phyloP scores from a whole-genome alignment of 1,284 basidiomycete species.

The Fistulinella cinereoalba region DNA sequence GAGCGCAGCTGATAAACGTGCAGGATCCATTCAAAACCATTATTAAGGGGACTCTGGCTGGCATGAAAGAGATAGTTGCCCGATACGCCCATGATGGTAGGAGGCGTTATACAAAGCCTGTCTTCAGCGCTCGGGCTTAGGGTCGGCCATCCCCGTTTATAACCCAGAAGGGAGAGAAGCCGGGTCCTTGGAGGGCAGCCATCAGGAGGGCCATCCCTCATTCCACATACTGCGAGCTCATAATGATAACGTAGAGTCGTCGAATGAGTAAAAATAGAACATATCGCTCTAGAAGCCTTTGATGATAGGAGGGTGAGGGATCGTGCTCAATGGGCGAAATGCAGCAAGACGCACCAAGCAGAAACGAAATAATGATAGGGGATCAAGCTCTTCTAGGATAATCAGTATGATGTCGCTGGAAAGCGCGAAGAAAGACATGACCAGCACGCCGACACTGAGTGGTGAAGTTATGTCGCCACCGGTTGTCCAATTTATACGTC shows the following conservation, averaged over 20 bases:
- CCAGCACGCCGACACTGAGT: constrained; percentile 32
- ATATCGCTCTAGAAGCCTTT: constrained; percentile 48
- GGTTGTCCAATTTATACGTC: constrained; percentile 32
- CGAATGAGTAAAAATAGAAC: constrained; percentile 43
- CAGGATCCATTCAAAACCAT: constrained; percentile 38
- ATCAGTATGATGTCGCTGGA: constrained; percentile 52
- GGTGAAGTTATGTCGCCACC: constrained; percentile 11
- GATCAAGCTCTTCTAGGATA: constrained; percentile 53
- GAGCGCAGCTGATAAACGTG: constrained; percentile 55
- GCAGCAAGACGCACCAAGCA: constrained; percentile 41
- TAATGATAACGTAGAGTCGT: constrained; percentile 52
- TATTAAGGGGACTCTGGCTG: constrained; percentile 40
- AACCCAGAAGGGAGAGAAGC: constrained; percentile 46
- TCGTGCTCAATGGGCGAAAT: neutral
- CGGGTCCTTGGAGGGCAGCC: constrained; percentile 40
- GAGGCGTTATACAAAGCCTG: constrained; percentile 42
- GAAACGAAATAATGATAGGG: constrained; percentile 48
- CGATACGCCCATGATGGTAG: constrained; percentile 46
- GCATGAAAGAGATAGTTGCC: constrained; percentile 53
- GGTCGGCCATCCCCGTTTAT: constrained; percentile 53
- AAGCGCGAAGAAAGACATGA: constrained; percentile 45
- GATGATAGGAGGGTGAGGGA: constrained; percentile 2
- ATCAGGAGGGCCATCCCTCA: constrained; percentile 50
- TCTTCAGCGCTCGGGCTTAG: constrained; percentile 50
- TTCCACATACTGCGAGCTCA: constrained; percentile 52